Evolutionary conservation across 2,329 filamentous ascomycete genomes (phyloP), one percentile per base, ranked within the genome.

Genomic region (Penicillium sp.): DNA sequence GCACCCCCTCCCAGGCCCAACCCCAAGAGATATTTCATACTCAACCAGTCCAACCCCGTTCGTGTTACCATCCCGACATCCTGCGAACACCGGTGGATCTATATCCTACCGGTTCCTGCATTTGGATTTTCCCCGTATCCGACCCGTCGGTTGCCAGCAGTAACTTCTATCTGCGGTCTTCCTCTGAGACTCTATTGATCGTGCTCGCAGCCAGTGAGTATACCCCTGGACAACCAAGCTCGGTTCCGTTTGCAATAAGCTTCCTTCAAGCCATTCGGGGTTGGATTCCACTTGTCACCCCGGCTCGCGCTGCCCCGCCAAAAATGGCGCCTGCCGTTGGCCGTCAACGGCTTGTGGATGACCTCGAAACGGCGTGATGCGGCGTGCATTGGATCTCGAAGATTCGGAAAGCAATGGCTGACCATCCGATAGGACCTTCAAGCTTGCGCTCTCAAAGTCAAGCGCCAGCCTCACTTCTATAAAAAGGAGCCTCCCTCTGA

Each of bases 31-130:
- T 57, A 60, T 60, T 60, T 46, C 44, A 35, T 60, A 54, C 52
- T 46, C 52, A 60, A 57, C 57, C 45, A 50, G 33, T 24, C 48
- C 57, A 57, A 45, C 57, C 57, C 54, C 46, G 46, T 50, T 39
- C 31, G 51, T 54, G 41, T 54, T 38, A 56, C 41, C 53, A 50
- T 41, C 46, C 44, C 48, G 24, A 49, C 48, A 46, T 54, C 27
- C 30, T 44, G 48, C 40, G 45, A 52, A 50, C 31, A 48, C 38
- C 49, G 27, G 44, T 51, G 46, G 44, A 50, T 41, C 16, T 28
- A 44, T 35, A 46, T 50, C 42, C 46, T 49, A 41, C 39, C 54
- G 36, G 53, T 56, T 55, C 58, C 57, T 60, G 58, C 56, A 60
- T 53, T 31, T 22, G 16, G 6, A 33, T 51, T 27, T 6, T 27